phyloP scores from a whole-genome alignment of 495 filamentous ascomycete genomes.

The Pseudoneurospora amorphoporcata region DNA sequence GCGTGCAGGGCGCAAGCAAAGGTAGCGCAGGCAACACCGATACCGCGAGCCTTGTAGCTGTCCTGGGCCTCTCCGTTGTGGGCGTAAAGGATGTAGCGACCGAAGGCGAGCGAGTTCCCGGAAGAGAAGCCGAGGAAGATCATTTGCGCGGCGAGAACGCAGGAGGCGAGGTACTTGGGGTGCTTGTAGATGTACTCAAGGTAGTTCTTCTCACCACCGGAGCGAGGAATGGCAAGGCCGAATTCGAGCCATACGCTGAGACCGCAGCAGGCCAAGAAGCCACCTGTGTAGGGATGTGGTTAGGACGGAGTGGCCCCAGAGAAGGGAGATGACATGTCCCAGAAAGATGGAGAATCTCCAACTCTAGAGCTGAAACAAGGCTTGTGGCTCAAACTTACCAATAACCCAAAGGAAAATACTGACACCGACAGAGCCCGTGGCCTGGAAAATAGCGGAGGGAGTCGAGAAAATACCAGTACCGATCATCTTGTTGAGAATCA shows the following conservation, averaged over 20 bases:
- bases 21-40: conserved; percentile 43
- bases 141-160: conserved; percentile 49
- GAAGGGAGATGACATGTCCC: background rate
- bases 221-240: conserved; percentile 43
- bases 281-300: conserved; percentile 6
- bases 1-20: conserved; percentile 52
- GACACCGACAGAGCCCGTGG: conserved; percentile 35
- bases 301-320: conserved; percentile 2
- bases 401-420: conserved; percentile 30
- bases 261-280: conserved; percentile 24
- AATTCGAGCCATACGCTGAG: conserved; percentile 21
- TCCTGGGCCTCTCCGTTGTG: conserved; percentile 38
- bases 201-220: conserved; percentile 47
- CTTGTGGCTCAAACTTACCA: conserved; percentile 1
- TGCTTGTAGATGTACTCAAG: conserved; percentile 54
- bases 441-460: conserved; percentile 37
- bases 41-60: conserved; percentile 50
- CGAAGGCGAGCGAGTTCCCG: conserved; percentile 57
- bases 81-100: conserved; percentile 55
- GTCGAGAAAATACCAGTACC: conserved; percentile 47
- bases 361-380: background rate
- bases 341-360: background rate
- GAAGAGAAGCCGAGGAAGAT: conserved; percentile 43
- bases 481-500: conserved; percentile 48
- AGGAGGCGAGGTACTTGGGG: conserved; percentile 50